Evolutionary conservation across 2,329 filamentous ascomycete species (phyloP), one percentile per base, ranked within the genome.

Genomic region (Aspergillus pseudoterreus): DNA sequence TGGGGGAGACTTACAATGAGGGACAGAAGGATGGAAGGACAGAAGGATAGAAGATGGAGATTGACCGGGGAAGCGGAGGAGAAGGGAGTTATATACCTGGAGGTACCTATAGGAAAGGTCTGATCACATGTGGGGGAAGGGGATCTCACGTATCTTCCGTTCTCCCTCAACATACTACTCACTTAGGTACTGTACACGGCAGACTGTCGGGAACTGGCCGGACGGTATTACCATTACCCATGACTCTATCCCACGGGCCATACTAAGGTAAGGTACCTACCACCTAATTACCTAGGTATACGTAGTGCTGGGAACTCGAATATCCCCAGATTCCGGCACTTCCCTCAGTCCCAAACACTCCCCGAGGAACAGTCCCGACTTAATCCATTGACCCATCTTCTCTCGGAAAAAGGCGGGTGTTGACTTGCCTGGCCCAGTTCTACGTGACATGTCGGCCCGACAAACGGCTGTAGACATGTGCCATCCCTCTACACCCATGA

Each of bases 321-420:
- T 30, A 8, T 21, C 49, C 44, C 47, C 46, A 49, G 38, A 52
- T 52, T 22, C 22, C 61, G 62, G 55, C 45, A 54, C 55, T 63
- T 64, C 54, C 10, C 27, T 11, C 27, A 27, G 24, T 9, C 24
- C 24, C 5, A 27, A 9, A 11, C 27, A 9, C 27, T 30, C 27
- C 27, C 27, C 27, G 58, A 54, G 44, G 43, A 50, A 48, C 41
- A 6, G 17, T 47, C 41, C 59, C 56, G 53, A 53, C 48, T 53
- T 49, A 45, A 42, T 52, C 52, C 47, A 38, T 36, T 46, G 44
- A 45, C 44, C 52, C 43, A 43, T 56, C 36, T 21, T 43, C 17
- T 22, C 33, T 68, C 66, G 67, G 67, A 54, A 67, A 69, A 69
- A 68, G 64, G 65, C 66, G 66, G 66, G 56, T 56, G 50, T 45